phyloP scores from a whole-genome alignment of 2,329 filamentous ascomycete species.

The Monosporascus cannonballus region DNA sequence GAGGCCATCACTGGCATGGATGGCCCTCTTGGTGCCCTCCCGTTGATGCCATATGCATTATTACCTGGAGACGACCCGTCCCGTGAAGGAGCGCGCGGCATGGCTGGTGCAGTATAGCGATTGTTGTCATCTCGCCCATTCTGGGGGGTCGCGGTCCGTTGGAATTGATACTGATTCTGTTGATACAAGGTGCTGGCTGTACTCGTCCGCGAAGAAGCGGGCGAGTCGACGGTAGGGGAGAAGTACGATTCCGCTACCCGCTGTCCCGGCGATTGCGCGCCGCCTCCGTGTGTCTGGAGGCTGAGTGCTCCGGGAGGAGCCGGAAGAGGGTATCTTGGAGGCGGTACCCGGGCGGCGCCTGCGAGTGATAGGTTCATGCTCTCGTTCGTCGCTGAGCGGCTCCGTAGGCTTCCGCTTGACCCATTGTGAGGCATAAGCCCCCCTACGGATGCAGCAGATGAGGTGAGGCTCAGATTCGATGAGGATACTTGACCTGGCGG shows the following conservation, averaged over 20 bases:
- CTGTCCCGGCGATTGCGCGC: constrained; percentile 52
- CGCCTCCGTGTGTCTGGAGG: constrained; percentile 53
- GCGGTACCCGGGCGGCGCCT: constrained; percentile 52
- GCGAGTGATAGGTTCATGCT: constrained; percentile 51
- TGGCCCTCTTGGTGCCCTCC: constrained; percentile 66
- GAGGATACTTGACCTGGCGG: constrained; percentile 22
- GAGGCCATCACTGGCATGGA: constrained; percentile 69
- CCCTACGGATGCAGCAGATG: constrained; percentile 22
- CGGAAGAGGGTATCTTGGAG: constrained; percentile 66
- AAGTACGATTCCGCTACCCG: constrained; percentile 82
- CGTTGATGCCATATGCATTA: constrained; percentile 54
- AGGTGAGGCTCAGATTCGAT: constrained; percentile 28
- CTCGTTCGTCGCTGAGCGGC: constrained; percentile 70
- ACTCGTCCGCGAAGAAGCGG: constrained; percentile 69
- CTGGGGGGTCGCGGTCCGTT: constrained; percentile 65
- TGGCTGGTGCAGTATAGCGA: constrained; percentile 82
- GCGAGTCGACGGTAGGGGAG: constrained; percentile 77
- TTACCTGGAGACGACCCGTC: constrained; percentile 61
- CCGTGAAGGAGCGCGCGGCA: constrained; percentile 73
- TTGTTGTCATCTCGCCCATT: constrained; percentile 66
- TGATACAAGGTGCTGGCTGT: constrained; percentile 68
- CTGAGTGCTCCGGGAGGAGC: constrained; percentile 55
- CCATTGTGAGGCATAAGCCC: constrained; percentile 56
- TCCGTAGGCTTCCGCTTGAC: constrained; percentile 69
- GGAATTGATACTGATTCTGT: constrained; percentile 56